Evolutionary conservation across 2,329 filamentous ascomycete genomes (phyloP), one percentile per base, ranked within the genome.

Genomic region (Rhynchosporium graminicola): DNA sequence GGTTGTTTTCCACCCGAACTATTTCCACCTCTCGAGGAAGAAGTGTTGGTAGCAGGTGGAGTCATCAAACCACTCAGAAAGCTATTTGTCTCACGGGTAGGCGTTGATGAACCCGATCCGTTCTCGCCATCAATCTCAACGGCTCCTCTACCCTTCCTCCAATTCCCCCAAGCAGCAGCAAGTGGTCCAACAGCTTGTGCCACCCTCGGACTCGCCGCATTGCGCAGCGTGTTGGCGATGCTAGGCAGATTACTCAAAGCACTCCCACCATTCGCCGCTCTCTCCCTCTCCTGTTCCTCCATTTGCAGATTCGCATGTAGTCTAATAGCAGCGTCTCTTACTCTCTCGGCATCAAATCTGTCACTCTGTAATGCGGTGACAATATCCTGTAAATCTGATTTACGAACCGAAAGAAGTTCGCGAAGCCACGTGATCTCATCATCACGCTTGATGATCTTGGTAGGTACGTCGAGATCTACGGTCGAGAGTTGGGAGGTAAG

Each of bases 151-250:
- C 68, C 66, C 74, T 89, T 94, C 58, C 93, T 88, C 94, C 94
- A 97, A 76, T 89, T 97, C 52, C 92, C 93, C 86, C 93, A 96
- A n/a, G 92, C 94, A n/a, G 92, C 92, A n/a, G 92, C 84, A 43
- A 88, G 75, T 29, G 85, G 86, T 1, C 85, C 91, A 29, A 97
- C 88, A 3, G 89, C 89, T 73, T 96, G 88, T 5, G 91, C 91
- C 15, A 96, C 89, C 38, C 92, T 87, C 3, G 93, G 94, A 2
- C 91, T 90, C 10, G 91, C 87, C 15, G 61, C 62, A 29, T 91
- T 88, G 67, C 85, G 87, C 52, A 93, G 87, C 38, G 91, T 85
- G 52, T 89, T 88, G 0, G 91, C 89, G 47, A 97, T 84, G 46
- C 90, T 91, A 4, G 91, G 90, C 69, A 95, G 80, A 59, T 81